These are phyloP conservation scores for Bertia moriformis DNA, from an alignment of 2,329 filamentous ascomycete genomes.

Conservation along the genomic window DNA sequence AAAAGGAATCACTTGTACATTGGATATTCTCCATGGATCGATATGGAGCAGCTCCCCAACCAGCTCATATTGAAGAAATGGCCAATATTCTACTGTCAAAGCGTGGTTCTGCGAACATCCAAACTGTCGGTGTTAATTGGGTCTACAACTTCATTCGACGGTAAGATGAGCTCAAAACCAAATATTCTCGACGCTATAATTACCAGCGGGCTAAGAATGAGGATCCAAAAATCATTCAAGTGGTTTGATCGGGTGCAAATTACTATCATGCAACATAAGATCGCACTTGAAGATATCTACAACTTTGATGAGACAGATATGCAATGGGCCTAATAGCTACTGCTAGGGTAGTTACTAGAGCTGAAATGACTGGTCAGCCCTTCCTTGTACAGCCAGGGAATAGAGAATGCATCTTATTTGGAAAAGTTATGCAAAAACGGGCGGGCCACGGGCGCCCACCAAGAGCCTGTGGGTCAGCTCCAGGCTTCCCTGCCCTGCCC, in stretches of 20 bases:
- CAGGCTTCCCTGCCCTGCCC: too few relatives aligned
- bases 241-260: conserved; percentile 2
- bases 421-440: too few relatives aligned
- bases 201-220: conserved; percentile 2
- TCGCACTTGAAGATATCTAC: conserved; percentile 2
- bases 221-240: conserved; percentile 2
- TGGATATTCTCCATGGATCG: neutral
- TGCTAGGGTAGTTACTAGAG: conserved; percentile 7
- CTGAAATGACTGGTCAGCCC: conserved; percentile 4
- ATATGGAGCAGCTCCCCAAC: neutral
- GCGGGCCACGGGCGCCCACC: too few relatives aligned
- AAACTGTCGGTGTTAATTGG: neutral
- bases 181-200: conserved; percentile 1
- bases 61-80: neutral
- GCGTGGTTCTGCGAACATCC: neutral
- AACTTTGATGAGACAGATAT: conserved; percentile 9
- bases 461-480: too few relatives aligned
- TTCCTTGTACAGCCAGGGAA: conserved; percentile 8
- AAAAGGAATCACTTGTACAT: neutral
- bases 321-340: conserved; percentile 7
- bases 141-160: conserved; percentile 2
- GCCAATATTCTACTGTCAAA: conserved; percentile 1
- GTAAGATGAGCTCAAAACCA: neutral
- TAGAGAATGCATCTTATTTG: too few relatives aligned
- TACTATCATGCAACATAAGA: conserved; percentile 2